phyloP scores from a whole-genome alignment of 2,329 filamentous ascomycete species.

The Alternaria sp. region DNA sequence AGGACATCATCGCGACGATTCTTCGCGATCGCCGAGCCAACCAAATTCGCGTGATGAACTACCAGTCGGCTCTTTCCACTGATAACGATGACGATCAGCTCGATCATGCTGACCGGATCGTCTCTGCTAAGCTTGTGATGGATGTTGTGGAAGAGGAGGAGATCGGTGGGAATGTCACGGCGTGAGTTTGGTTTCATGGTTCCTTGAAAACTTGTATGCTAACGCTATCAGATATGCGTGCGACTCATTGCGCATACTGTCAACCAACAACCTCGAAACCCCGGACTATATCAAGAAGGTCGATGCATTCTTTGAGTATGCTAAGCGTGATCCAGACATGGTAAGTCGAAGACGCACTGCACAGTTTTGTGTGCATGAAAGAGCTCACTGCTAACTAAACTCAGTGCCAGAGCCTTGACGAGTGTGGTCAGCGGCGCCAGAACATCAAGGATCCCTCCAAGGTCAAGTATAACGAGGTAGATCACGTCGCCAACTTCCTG shows the following conservation, averaged over 20 bases:
- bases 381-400: neutral
- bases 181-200: constrained; percentile 13
- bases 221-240: constrained; percentile 25
- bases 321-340: constrained; percentile 27
- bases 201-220: neutral
- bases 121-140: constrained; percentile 35
- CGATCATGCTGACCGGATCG: constrained; percentile 36
- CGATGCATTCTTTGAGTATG: constrained; percentile 30
- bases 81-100: constrained; percentile 11
- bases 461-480: constrained; percentile 23
- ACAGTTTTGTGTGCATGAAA: neutral
- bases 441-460: neutral
- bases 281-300: constrained; percentile 7
- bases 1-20: constrained; percentile 22
- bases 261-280: neutral
- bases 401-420: constrained; percentile 25
- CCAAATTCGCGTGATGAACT: constrained; percentile 29
- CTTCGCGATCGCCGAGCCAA: constrained; percentile 20
- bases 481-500: constrained; percentile 25
- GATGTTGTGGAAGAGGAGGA: constrained; percentile 24
- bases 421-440: constrained; percentile 17
- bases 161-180: constrained; percentile 14
- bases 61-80: constrained; percentile 20
- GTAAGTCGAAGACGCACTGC: constrained; percentile 5
- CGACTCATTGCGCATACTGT: constrained; percentile 16